Conservation (phyloP, 2,329 filamentous ascomycete species). For the Exophiala sp. region DNA sequence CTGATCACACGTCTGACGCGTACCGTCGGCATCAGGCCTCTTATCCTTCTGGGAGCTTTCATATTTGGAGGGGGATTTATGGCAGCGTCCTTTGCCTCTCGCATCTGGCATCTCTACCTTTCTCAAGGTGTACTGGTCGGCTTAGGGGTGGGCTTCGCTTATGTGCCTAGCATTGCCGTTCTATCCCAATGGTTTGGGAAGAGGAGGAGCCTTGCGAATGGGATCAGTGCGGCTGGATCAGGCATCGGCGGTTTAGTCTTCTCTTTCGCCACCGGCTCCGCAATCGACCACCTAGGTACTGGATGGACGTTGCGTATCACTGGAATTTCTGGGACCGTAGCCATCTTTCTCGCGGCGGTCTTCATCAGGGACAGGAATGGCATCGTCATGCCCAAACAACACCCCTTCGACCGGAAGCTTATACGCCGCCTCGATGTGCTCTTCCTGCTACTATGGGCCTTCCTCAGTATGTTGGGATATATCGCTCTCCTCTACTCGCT, state of each 20-base stretch:
- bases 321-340: slow-evolving; percentile 24
- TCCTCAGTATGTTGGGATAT: slow-evolving; percentile 48
- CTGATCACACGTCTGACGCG: slow-evolving; percentile 27
- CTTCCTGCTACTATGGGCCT: slow-evolving; percentile 37
- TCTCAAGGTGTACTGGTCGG: slow-evolving; percentile 29
- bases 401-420: slow-evolving; percentile 23
- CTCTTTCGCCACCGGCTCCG: slow-evolving; percentile 25
- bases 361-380: slow-evolving; percentile 30
- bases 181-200: slow-evolving; percentile 32
- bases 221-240: slow-evolving; percentile 30
- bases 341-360: slow-evolving; percentile 25
- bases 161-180: slow-evolving; percentile 23
- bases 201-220: slow-evolving; percentile 30
- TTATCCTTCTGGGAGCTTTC: slow-evolving; percentile 23
- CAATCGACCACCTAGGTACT: slow-evolving; percentile 29
- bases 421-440: slow-evolving; percentile 21
- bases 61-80: slow-evolving; percentile 24
- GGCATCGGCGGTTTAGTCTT: slow-evolving; percentile 31
- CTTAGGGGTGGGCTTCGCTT: slow-evolving; percentile 28
- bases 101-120: slow-evolving; percentile 27
- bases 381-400: slow-evolving; percentile 24
- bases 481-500: slow-evolving; percentile 47
- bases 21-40: slow-evolving; percentile 14
- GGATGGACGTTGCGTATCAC: slow-evolving; percentile 30
- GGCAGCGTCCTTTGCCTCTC: slow-evolving; percentile 28